These are phyloP conservation scores for Moelleriella libera DNA, from an alignment of 2,329 filamentous ascomycete species.

Conservation along the genomic window DNA sequence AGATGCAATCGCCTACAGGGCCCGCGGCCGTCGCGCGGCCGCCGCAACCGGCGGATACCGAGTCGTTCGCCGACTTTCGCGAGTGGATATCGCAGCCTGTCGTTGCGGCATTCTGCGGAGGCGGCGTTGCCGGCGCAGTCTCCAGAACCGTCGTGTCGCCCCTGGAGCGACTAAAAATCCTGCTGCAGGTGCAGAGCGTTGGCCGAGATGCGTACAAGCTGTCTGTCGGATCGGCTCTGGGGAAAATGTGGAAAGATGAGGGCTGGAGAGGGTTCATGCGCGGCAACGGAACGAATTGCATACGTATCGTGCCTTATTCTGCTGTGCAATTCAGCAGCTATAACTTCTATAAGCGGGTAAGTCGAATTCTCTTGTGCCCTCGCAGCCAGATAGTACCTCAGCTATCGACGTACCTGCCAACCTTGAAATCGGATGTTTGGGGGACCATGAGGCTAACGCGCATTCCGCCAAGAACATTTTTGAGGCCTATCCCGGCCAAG, in stretches of 20 bases:
- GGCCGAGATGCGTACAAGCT: conserved; percentile 88
- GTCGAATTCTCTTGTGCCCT: conserved; percentile 11
- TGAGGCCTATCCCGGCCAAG: conserved; percentile 58
- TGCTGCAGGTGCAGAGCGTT: conserved; percentile 90
- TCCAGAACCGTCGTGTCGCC: conserved; percentile 94
- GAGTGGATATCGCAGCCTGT: conserved; percentile 64
- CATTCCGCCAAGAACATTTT: conserved; percentile 47
- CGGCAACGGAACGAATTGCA: conserved; percentile 95
- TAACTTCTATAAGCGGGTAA: conserved; percentile 87
- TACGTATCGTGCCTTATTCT: conserved; percentile 95
- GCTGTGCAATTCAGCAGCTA: conserved; percentile 97
- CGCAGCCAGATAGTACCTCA: too few species aligned
- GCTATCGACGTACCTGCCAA: background rate
- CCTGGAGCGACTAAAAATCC: conserved; percentile 87
- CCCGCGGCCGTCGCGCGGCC: conserved; percentile 11
- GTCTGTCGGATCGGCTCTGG: conserved; percentile 74
- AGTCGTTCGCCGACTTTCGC: conserved; percentile 20
- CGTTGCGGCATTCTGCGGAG: conserved; percentile 82
- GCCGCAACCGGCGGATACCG: conserved; percentile 10
- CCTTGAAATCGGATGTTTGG: background rate
- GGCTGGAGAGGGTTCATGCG: conserved; percentile 96
- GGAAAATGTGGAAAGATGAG: conserved; percentile 94
- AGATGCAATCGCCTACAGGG: conserved; percentile 9
- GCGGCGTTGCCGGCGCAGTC: conserved; percentile 90
- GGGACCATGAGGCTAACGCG: background rate